Percentiles rank a stretch among this genome's conserved stretches.
phyloP scores from a whole-genome alignment of 1,139 yeast genomes.

The Debaryomyces robertsiae region DNA sequence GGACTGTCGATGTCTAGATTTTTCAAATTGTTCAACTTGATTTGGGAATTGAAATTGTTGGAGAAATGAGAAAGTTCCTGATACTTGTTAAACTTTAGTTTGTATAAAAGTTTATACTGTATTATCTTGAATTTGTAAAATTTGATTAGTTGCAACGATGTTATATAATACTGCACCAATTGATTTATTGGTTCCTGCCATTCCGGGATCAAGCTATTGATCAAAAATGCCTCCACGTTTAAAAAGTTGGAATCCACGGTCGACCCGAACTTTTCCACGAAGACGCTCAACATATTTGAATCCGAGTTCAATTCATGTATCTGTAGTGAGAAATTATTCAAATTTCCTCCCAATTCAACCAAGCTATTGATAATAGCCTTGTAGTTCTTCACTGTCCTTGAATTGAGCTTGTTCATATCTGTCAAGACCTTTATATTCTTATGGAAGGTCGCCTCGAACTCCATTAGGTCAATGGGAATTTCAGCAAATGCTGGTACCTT shows the following conservation, averaged over 20 bases:
- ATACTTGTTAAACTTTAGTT: slow-evolving; percentile 42
- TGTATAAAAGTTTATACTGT: slow-evolving; percentile 45
- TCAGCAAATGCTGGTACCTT: slow-evolving; percentile 24
- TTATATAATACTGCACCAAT: slow-evolving; percentile 40
- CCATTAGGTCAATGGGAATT: slow-evolving; percentile 37
- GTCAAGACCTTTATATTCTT: slow-evolving; percentile 35
- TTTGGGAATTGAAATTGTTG: slow-evolving; percentile 18
- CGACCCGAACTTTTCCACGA: slow-evolving; percentile 50
- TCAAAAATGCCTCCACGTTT: slow-evolving; percentile 42
- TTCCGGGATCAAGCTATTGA: slow-evolving; percentile 39
- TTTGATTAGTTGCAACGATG: slow-evolving; percentile 42
- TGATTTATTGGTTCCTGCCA: slow-evolving; percentile 53
- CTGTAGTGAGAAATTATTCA: slow-evolving; percentile 50
- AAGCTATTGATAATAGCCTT: slow-evolving; percentile 33
- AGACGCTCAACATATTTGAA: slow-evolving; percentile 32
- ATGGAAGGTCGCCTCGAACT: slow-evolving; percentile 39
- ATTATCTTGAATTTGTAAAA: slow-evolving; percentile 50
- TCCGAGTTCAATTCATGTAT: slow-evolving; percentile 32
- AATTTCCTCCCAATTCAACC: slow-evolving; percentile 50
- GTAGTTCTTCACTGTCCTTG: slow-evolving; percentile 33
- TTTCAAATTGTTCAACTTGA: slow-evolving; percentile 30
- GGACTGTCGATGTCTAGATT: slow-evolving; percentile 43
- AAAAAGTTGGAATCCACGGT: slow-evolving; percentile 46
- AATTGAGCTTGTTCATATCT: slow-evolving; percentile 39
- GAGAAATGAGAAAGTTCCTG: slow-evolving; percentile 40